phyloP scores from a whole-genome alignment of 2,329 filamentous ascomycete genomes.

The Chrysoporthe cubensis region DNA sequence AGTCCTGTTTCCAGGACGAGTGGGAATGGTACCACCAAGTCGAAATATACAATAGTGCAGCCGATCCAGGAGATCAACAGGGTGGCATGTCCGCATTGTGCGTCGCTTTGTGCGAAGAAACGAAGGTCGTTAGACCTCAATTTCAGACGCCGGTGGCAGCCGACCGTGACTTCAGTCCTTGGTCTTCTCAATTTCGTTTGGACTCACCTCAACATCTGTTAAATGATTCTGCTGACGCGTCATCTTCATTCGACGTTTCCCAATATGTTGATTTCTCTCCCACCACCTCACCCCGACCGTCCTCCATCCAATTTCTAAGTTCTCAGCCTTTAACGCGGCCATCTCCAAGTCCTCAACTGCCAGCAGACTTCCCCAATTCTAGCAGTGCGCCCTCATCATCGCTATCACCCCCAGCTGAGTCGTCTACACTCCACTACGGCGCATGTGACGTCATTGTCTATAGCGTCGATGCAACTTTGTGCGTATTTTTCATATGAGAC shows the following conservation, averaged over 20 bases:
- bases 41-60: constrained; percentile 4
- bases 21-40: neutral
- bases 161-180: neutral
- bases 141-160: neutral
- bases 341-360: neutral
- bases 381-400: neutral
- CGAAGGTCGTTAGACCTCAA: neutral
- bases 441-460: neutral
- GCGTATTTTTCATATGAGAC: neutral
- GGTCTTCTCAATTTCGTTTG: neutral
- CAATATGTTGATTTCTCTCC: neutral
- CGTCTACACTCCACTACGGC: neutral
- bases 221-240: neutral
- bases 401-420: neutral
- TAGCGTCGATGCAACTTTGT: neutral
- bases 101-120: constrained; percentile 6
- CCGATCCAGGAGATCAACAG: neutral
- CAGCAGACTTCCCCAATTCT: neutral
- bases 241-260: neutral
- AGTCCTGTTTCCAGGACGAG: constrained; percentile 10
- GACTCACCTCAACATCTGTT: neutral
- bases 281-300: neutral
- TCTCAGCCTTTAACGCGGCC: neutral
- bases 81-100: constrained; percentile 5
- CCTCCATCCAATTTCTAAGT: neutral